phyloP scores from a whole-genome alignment of 176 grass and related monocot genomes.

The Triticum urartu region DNA sequence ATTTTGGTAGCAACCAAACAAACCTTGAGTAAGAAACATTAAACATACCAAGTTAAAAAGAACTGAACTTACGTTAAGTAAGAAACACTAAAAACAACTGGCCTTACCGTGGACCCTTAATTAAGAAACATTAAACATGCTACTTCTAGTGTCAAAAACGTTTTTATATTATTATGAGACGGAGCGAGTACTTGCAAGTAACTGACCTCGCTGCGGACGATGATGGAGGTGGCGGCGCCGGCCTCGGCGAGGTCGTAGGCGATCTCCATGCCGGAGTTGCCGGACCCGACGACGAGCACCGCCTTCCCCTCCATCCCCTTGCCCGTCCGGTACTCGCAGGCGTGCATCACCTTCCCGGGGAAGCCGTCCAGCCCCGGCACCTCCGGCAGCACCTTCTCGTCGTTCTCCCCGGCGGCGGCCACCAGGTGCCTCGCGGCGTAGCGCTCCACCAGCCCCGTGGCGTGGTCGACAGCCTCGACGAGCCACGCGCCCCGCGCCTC shows the following conservation, averaged over 20 bases:
- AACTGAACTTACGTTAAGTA: not conserved
- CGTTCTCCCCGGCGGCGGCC: slow-evolving; percentile 76
- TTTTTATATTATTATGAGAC: too few species aligned
- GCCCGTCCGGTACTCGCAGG: slow-evolving; percentile 42
- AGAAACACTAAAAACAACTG: too few species aligned
- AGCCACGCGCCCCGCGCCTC: slow-evolving; percentile 10
- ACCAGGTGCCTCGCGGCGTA: slow-evolving; percentile 58
- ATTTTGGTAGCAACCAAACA: not conserved
- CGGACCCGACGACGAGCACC: slow-evolving; percentile 71
- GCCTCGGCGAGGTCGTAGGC: slow-evolving; percentile 56
- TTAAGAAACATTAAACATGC: not conserved
- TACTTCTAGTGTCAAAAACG: too few species aligned
- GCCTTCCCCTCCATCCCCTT: slow-evolving; percentile 44
- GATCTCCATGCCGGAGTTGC: slow-evolving; percentile 98
- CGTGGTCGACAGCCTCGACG: slow-evolving; percentile 37
- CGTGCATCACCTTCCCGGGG: slow-evolving; percentile 51
- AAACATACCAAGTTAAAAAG: too few species aligned
- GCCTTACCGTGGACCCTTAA: not conserved
- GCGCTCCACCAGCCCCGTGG: not conserved
- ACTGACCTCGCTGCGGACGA: slow-evolving; percentile 62
- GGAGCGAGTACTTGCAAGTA: not conserved
- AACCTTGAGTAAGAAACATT: not conserved
- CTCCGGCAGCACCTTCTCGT: slow-evolving; percentile 56
- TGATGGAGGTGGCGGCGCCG: slow-evolving; percentile 55
- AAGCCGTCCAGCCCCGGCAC: slow-evolving; percentile 61